Evolutionary conservation across 2,329 filamentous ascomycete species (phyloP), one percentile per base, ranked within the genome.

Genomic region (Talaromyces sp.): DNA sequence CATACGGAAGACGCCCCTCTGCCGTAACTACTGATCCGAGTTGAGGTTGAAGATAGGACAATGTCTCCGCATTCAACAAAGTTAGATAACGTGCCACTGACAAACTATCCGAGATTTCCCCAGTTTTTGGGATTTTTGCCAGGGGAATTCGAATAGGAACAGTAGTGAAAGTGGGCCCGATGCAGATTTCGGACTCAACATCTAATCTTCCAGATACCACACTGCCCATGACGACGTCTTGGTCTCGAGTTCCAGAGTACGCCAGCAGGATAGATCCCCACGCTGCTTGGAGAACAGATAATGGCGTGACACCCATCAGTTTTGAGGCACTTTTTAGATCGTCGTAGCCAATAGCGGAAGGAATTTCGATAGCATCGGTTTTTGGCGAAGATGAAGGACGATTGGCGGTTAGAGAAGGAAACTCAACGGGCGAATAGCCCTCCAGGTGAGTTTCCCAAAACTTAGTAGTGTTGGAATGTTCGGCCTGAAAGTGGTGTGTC

Each of bases 261-360:
- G 65, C 62, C 28, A 68, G 67, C 3, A 76, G 66, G 10, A 76
- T 70, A 16, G 77, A 67, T 3, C 73, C 75, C 76, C 76, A 79
- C 3, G 70, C 71, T 4, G 72, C 67, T 23, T 75, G 67, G 3
- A 76, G 69, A 14, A 78, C 55, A 51, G 74, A 69, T 31, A 75
- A 64, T 2, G 74, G 74, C 1, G 74, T 73, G 0, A 67, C 67
- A 2, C 68, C 68, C 18, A 75, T 60, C 4, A 33, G 58, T 27
- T 65, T 69, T 47, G 76, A 56, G 68, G 69, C 57, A 67, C 66
- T 66, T 66, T 74, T 63, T 69, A 78, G 62, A 56, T 70, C 4
- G 33, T 65, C 63, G 27, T 71, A 63, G 36, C 61, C 66, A 5
- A 63, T 67, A n/a, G 34, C 50, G 28, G 68, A 66, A n/a, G 61